A percentile compares a stretch with the other conserved stretches of the same genome.
Conservation (phyloP, 164 flowering plant genomes). For the Cinnamomum micranthum region DNA sequence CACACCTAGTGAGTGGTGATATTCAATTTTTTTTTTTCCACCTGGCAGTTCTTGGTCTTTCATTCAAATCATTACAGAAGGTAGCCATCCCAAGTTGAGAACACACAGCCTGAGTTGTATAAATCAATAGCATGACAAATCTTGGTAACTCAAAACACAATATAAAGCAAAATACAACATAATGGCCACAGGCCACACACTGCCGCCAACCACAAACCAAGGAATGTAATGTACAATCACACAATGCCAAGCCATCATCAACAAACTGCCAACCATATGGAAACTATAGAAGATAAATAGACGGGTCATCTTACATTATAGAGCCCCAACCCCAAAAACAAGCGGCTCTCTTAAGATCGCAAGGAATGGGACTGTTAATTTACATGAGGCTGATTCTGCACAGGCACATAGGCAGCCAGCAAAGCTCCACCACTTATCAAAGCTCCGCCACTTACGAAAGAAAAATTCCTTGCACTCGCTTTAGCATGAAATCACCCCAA, state of each 20-base stretch:
- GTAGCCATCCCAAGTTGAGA: neutral
- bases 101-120: neutral
- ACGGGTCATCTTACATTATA: constrained; percentile 18
- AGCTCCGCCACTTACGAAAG: neutral
- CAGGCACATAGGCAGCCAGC: constrained; percentile 2
- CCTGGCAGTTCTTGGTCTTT: too few relatives aligned
- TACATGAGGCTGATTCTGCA: constrained; percentile 7
- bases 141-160: neutral
- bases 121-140: too few relatives aligned
- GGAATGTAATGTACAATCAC: constrained; percentile 9
- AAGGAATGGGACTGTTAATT: constrained; percentile 6
- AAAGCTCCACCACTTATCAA: constrained; percentile 10
- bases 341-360: constrained; percentile 10
- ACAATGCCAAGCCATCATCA: constrained; percentile 3
- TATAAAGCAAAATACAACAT: neutral
- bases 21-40: too few relatives aligned
- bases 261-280: constrained; percentile 10
- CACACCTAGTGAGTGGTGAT: too few relatives aligned
- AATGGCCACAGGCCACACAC: neutral
- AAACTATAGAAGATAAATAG: constrained; percentile 17
- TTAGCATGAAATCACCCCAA: constrained; percentile 24
- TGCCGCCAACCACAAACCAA: neutral
- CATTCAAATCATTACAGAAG: neutral
- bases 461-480: constrained; percentile 7
- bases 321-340: constrained; percentile 10